Evolutionary conservation across 257 asterid genomes (phyloP).

Genomic region (Ilex aquifolium): DNA sequence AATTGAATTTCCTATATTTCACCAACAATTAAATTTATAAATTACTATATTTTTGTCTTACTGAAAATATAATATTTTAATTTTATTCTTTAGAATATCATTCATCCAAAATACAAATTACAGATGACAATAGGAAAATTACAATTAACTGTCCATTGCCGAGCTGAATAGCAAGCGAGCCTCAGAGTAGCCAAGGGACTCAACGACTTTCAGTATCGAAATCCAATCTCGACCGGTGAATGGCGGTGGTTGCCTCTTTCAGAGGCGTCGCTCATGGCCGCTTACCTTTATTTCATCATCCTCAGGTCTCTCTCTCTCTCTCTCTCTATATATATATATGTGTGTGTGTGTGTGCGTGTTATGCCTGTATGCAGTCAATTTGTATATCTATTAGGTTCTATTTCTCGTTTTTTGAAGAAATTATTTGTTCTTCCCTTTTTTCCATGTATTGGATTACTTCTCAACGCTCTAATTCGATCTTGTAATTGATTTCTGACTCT

Average conservation of each 20-base stretch:
- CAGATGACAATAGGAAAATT: too few species aligned
- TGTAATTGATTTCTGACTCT: conserved; percentile 6
- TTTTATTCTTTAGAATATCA: too few species aligned
- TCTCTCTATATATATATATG: too few species aligned
- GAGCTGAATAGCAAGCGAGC: neutral
- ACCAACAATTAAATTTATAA: too few species aligned
- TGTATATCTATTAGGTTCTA: neutral
- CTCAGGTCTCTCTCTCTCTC: conserved; percentile 32
- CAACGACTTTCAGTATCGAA: too few species aligned
- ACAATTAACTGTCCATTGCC: too few species aligned
- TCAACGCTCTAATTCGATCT: neutral
- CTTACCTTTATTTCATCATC: conserved; percentile 35
- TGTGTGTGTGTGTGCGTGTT: too few species aligned
- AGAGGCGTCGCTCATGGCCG: conserved; percentile 46
- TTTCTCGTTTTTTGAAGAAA: neutral
- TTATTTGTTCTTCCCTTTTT: neutral
- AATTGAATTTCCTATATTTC: too few species aligned
- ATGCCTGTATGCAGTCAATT: neutral
- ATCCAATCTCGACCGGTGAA: conserved; percentile 3
- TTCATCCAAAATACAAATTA: too few species aligned
- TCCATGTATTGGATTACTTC: too few species aligned
- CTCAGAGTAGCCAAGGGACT: neutral
- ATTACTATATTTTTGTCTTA: too few species aligned
- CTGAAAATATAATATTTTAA: too few species aligned
- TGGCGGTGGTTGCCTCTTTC: conserved; percentile 58